phyloP scores from a whole-genome alignment of 371 early-diverging fungal species.

The Apophysomyces elegans region DNA sequence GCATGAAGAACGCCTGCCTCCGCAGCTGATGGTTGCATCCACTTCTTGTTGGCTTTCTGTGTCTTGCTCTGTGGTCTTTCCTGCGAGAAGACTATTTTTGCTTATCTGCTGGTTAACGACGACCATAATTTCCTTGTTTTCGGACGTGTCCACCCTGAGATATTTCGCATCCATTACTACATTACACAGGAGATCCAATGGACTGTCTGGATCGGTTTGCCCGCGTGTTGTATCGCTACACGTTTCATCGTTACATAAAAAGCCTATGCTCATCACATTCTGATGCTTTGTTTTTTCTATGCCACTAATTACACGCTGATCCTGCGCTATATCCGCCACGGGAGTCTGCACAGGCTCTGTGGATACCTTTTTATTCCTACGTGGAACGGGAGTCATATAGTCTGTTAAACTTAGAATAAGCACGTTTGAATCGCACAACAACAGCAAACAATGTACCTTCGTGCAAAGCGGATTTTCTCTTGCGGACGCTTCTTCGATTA shows the following conservation, averaged over 20 bases:
- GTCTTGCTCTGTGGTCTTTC: neutral
- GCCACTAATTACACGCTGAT: neutral
- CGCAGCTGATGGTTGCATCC: slow-evolving; percentile 1
- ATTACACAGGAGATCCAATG: slow-evolving; percentile 42
- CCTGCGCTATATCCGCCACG: neutral
- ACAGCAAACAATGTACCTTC: slow-evolving; percentile 28
- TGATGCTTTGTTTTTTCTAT: neutral
- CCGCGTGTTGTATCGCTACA: slow-evolving; percentile 10
- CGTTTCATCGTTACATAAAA: slow-evolving; percentile 36
- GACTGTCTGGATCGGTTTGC: slow-evolving; percentile 20
- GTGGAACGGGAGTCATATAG: slow-evolving; percentile 9
- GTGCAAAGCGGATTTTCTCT: slow-evolving; percentile 35
- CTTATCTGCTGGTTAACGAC: slow-evolving; percentile 24
- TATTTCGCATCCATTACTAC: slow-evolving; percentile 44
- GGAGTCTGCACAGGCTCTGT: slow-evolving; percentile 1
- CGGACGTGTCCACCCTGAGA: slow-evolving; percentile 14
- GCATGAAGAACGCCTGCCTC: slow-evolving; percentile 12
- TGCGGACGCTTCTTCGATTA: slow-evolving; percentile 39
- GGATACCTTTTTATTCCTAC: slow-evolving; percentile 17
- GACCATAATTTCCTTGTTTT: slow-evolving; percentile 25
- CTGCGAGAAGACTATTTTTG: slow-evolving; percentile 13
- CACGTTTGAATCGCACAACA: too few species aligned
- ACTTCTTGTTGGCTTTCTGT: neutral
- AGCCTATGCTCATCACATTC: slow-evolving; percentile 50
- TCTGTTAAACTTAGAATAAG: neutral